Evolutionary conservation across 495 filamentous ascomycete species (phyloP).

Genomic region (Xylaria longipes): DNA sequence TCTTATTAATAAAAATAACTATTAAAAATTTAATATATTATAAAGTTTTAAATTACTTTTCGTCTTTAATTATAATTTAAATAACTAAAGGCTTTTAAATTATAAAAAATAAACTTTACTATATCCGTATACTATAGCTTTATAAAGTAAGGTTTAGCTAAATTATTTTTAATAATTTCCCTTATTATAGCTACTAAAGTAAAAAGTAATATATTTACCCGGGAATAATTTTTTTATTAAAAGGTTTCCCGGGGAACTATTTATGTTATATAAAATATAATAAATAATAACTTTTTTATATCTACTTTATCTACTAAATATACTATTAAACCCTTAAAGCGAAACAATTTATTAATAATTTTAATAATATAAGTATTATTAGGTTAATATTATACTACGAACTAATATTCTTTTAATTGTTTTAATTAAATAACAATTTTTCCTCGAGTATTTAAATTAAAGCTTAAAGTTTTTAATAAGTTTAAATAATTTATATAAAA

Average conservation of each 20-base stretch:
- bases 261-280: background rate
- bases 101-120: background rate
- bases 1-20: background rate
- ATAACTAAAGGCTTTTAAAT: background rate
- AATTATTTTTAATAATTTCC: background rate
- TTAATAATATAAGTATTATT: background rate
- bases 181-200: background rate
- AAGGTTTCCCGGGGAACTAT: background rate
- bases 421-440: background rate
- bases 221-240: background rate
- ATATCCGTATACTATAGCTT: background rate
- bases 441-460: background rate
- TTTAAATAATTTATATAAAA: too few species aligned
- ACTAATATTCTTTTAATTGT: slow-evolving; percentile 9
- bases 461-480: too few species aligned
- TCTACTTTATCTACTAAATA: background rate
- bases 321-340: background rate
- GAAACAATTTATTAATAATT: slow-evolving; percentile 1
- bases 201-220: background rate
- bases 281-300: slow-evolving; percentile 2
- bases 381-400: background rate
- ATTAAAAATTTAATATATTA: too few species aligned
- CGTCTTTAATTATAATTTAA: background rate
- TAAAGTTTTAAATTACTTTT: background rate
- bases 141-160: background rate